Evolutionary conservation across 306 rosid species (phyloP).

Genomic region (Quercus parvula): DNA sequence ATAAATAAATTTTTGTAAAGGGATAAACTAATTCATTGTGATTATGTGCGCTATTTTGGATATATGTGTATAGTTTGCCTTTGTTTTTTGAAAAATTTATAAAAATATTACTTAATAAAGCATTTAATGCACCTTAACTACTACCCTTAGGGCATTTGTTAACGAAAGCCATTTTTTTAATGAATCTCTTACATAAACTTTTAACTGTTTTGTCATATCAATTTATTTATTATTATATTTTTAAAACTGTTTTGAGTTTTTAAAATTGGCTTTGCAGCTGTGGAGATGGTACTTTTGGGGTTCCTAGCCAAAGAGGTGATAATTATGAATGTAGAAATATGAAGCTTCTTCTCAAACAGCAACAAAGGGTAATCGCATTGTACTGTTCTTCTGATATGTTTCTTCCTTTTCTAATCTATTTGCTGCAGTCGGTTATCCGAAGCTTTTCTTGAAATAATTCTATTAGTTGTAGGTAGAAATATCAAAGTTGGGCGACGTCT

Average conservation of each 20-base stretch:
- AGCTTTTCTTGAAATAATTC: not conserved
- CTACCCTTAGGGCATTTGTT: too few relatives aligned
- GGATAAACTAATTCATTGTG: not conserved
- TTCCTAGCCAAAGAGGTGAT: slow-evolving; percentile 97
- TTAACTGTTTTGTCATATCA: too few relatives aligned
- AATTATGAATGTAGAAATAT: slow-evolving; percentile 99
- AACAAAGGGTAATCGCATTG: slow-evolving; percentile 73
- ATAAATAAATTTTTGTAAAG: not conserved
- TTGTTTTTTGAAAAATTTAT: too few relatives aligned
- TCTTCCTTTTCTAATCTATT: slow-evolving; percentile 4
- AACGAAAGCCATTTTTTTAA: too few relatives aligned
- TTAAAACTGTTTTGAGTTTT: not conserved
- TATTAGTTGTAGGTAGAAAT: not conserved
- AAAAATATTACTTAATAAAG: too few relatives aligned
- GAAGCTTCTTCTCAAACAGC: slow-evolving; percentile 99
- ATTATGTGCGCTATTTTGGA: too few relatives aligned
- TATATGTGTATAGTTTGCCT: too few relatives aligned
- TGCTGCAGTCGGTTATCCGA: not conserved
- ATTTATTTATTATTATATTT: too few relatives aligned
- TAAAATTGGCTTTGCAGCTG: slow-evolving; percentile 60
- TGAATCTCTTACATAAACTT: too few relatives aligned
- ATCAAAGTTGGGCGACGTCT: not conserved
- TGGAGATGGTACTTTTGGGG: slow-evolving; percentile 96
- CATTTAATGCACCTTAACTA: too few relatives aligned
- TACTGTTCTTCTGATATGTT: slow-evolving; percentile 14